phyloP scores from a whole-genome alignment of 371 early-diverging fungal species.

The Capniomyces stellatus region DNA sequence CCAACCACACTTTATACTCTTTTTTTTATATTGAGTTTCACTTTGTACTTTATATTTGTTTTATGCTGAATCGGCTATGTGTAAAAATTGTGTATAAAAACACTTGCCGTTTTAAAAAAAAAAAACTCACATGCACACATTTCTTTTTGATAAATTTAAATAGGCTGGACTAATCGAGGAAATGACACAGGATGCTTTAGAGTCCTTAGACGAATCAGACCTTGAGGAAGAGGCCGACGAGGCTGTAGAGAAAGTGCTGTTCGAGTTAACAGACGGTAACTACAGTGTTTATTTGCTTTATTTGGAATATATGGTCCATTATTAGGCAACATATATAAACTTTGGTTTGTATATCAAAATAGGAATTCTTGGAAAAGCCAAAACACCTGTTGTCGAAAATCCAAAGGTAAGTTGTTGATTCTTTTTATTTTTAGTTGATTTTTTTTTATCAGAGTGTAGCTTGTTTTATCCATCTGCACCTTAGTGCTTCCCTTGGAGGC shows the following conservation, averaged over 20 bases:
- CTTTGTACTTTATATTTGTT: background rate
- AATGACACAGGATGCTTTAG: constrained; percentile 83
- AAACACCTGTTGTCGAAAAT: background rate
- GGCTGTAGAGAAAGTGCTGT: constrained; percentile 77
- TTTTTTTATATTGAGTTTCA: constrained; percentile 11
- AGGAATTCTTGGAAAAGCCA: constrained; percentile 39
- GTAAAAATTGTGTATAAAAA: no score
- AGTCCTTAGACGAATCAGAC: constrained; percentile 60
- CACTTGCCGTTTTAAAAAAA: no score
- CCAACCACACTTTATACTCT: constrained; percentile 25
- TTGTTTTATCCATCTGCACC: no score
- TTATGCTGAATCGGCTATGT: no score
- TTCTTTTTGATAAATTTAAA: no score
- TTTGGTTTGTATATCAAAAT: background rate
- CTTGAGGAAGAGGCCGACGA: constrained; percentile 88
- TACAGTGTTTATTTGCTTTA: background rate
- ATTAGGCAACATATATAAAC: no score
- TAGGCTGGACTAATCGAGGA: constrained; percentile 86
- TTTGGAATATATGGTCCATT: no score
- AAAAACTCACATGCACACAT: no score
- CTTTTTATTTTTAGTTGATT: no score
- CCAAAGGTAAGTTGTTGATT: constrained; percentile 26
- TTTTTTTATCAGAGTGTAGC: no score
- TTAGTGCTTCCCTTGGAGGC: no score
- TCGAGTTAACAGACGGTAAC: constrained; percentile 74